Evolutionary conservation across 2,329 filamentous ascomycete genomes (phyloP).

Genomic region (Chalaropsis ovoidea): DNA sequence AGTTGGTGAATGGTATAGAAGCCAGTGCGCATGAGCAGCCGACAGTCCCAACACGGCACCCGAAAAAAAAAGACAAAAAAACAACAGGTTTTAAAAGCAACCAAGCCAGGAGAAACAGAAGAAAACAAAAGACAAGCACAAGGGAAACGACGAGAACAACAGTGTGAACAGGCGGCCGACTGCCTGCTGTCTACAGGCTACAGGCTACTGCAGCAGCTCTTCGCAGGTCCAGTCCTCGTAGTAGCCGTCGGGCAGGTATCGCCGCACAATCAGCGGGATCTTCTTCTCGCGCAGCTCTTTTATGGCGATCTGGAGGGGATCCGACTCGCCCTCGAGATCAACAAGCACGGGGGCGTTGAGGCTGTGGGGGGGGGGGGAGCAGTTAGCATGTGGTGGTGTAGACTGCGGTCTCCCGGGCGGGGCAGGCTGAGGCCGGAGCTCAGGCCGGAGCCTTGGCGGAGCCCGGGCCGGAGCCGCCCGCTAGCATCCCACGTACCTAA

Average conservation of each 20-base stretch:
- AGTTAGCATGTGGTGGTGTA: not conserved
- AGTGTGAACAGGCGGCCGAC: not conserved
- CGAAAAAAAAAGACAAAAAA: not conserved
- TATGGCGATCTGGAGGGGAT: constrained; percentile 92
- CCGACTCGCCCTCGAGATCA: constrained; percentile 93
- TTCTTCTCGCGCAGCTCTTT: constrained; percentile 98
- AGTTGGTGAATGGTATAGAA: not conserved
- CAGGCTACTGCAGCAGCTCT: constrained; percentile 60
- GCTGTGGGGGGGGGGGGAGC: constrained; percentile 38
- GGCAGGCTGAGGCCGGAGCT: not conserved
- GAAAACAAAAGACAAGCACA: not conserved
- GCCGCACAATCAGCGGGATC: constrained; percentile 86
- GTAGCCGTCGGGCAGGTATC: constrained; percentile 93
- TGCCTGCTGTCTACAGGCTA: not conserved
- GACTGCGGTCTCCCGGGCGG: too few relatives aligned
- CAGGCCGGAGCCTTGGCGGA: too few relatives aligned
- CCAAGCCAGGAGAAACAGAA: constrained; percentile 9
- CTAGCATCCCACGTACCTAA: constrained; percentile 56
- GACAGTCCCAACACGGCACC: not conserved
- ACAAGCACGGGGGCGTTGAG: constrained; percentile 97
- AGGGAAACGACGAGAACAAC: not conserved
- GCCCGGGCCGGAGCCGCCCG: not conserved
- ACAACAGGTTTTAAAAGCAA: constrained; percentile 5
- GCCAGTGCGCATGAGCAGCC: not conserved
- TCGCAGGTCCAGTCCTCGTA: constrained; percentile 99